A percentile compares a stretch with the other conserved stretches of the same genome.
Conservation (phyloP, 352 stramenopile species). For the Globisporangium barbulae region DNA sequence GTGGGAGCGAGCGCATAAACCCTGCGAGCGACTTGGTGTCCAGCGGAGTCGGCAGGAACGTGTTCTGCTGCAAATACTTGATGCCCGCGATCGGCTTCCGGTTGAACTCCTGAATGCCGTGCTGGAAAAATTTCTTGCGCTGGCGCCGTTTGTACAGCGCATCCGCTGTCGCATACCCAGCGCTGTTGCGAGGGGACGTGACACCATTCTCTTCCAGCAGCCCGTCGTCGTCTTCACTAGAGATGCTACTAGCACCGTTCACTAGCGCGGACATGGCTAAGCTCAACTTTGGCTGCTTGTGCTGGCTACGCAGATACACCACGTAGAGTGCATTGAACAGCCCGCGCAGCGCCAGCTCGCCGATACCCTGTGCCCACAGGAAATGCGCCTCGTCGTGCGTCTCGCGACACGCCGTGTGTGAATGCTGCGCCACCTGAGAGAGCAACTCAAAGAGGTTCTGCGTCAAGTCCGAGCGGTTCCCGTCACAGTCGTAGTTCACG, state of each 20-base stretch:
- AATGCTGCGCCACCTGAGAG: constrained; percentile 69
- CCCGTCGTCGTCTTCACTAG: constrained; percentile 32
- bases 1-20: constrained; percentile 79
- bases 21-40: constrained; percentile 79
- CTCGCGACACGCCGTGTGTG: constrained; percentile 61
- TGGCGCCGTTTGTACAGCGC: constrained; percentile 57
- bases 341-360: constrained; percentile 59
- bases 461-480: constrained; percentile 90
- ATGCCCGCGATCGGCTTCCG: constrained; percentile 89
- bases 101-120: constrained; percentile 94
- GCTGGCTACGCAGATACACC: constrained; percentile 55
- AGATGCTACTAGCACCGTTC: constrained; percentile 11
- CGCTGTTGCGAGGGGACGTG: neutral
- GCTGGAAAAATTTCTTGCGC: constrained; percentile 81
- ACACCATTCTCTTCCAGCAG: constrained; percentile 27
- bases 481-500: constrained; percentile 98
- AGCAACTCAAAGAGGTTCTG: constrained; percentile 95
- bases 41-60: constrained; percentile 73
- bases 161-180: constrained; percentile 43
- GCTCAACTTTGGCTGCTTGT: constrained; percentile 23
- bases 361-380: constrained; percentile 61
- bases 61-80: constrained; percentile 76
- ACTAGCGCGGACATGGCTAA: constrained; percentile 6
- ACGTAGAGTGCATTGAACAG: constrained; percentile 80
- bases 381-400: constrained; percentile 73